These are phyloP conservation scores for Chaetomium strumarium DNA, from an alignment of 2,329 filamentous ascomycete species.

Conservation along the genomic window DNA sequence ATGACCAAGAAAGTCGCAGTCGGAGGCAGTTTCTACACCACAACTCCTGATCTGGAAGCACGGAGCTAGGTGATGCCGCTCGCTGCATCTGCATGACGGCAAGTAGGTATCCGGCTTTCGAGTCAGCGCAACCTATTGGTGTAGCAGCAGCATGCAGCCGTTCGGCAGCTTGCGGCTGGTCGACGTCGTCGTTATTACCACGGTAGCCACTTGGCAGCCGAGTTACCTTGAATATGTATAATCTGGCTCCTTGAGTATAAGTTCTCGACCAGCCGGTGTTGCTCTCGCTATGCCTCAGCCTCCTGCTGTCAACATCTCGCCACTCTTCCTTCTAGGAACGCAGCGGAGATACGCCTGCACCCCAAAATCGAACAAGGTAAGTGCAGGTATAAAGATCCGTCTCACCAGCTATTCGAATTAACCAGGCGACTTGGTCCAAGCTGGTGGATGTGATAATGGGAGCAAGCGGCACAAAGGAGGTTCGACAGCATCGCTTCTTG, in stretches of 20 bases:
- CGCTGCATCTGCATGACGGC: conserved; percentile 2
- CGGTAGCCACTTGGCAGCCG: conserved; percentile 3
- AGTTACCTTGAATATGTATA: neutral
- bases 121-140: conserved; percentile 3
- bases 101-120: neutral
- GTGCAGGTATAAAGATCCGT: no score
- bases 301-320: no score
- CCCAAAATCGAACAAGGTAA: no score
- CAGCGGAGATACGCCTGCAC: no score
- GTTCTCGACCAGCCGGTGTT: no score
- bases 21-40: neutral
- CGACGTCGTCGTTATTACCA: neutral
- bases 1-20: no score
- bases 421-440: no score
- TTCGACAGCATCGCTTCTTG: conserved; percentile 43
- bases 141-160: neutral
- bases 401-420: no score
- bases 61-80: conserved; percentile 11
- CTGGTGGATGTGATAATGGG: conserved; percentile 22
- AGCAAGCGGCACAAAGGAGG: conserved; percentile 26
- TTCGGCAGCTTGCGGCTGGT: neutral
- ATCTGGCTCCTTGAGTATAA: no score
- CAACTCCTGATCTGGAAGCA: conserved; percentile 9
- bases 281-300: no score
- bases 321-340: no score